These are phyloP conservation scores for Ulota crispa DNA, from an alignment of 225 moss, liverwort and hornwort species.

Conservation along the genomic window DNA sequence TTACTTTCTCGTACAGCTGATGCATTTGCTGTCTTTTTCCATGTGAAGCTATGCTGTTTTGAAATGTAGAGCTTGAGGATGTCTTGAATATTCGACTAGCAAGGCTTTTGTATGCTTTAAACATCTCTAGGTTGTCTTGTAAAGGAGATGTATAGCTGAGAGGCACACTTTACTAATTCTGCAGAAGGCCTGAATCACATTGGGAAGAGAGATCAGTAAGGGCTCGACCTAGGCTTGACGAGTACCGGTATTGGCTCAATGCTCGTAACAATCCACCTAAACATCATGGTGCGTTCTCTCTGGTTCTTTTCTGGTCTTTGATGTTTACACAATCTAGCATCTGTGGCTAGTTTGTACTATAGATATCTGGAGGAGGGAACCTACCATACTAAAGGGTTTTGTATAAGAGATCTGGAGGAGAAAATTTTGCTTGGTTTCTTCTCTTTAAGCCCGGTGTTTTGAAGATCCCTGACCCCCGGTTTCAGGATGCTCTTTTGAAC, in stretches of 20 bases:
- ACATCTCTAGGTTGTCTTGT: neutral
- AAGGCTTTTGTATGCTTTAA: neutral
- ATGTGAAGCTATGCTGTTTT: neutral
- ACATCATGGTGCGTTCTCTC: slow-evolving; percentile 45
- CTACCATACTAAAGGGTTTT: neutral
- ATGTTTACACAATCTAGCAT: neutral
- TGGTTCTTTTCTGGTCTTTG: slow-evolving; percentile 10
- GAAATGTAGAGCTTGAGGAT: slow-evolving; percentile 3
- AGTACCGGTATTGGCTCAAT: slow-evolving; percentile 71
- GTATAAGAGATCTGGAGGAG: neutral
- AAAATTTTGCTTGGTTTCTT: neutral
- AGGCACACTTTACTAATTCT: neutral
- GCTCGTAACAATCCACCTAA: slow-evolving; percentile 53
- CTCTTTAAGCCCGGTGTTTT: neutral
- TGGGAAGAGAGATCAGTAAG: slow-evolving; percentile 41
- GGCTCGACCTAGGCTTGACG: slow-evolving; percentile 39
- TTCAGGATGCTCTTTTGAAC: neutral
- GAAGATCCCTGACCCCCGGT: neutral
- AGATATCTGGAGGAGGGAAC: neutral
- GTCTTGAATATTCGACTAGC: neutral
- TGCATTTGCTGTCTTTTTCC: neutral
- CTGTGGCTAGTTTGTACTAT: neutral
- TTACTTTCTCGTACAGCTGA: neutral
- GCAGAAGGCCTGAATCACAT: slow-evolving; percentile 27
- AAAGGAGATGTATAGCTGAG: neutral